Evolutionary conservation across 106 monocot genomes (phyloP).

Genomic region (Dioscorea zingiberensis): DNA sequence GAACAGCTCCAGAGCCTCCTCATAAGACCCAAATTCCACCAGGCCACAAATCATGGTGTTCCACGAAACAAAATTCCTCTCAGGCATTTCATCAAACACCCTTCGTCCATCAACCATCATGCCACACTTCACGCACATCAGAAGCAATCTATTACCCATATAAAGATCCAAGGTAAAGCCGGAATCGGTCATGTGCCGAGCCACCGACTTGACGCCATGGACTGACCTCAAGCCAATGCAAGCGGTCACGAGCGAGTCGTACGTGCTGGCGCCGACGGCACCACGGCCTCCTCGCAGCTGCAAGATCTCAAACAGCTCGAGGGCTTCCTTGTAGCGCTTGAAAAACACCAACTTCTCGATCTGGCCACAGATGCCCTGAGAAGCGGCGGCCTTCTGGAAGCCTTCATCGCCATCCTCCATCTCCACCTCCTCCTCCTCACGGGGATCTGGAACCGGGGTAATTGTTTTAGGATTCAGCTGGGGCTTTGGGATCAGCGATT

Average conservation of each 20-base stretch:
- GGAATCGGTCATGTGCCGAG: conserved; percentile 39
- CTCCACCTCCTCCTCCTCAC: too few species aligned
- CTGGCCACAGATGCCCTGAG: conserved; percentile 24
- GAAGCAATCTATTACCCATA: conserved; percentile 56
- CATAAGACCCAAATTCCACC: conserved; percentile 31
- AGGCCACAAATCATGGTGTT: conserved; percentile 64
- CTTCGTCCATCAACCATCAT: conserved; percentile 48
- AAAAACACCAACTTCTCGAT: conserved; percentile 57
- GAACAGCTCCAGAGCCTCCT: conserved; percentile 58
- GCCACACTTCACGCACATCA: conserved; percentile 68
- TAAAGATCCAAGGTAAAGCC: conserved; percentile 61
- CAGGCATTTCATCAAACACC: conserved; percentile 69
- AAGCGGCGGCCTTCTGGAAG: not conserved
- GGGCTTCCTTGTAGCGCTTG: conserved; percentile 55
- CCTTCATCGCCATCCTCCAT: not conserved
- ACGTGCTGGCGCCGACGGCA: conserved; percentile 26
- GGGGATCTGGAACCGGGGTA: too few species aligned
- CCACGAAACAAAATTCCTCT: conserved; percentile 48
- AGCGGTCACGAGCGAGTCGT: conserved; percentile 58
- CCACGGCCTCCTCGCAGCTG: conserved; percentile 7
- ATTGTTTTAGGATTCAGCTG: conserved; percentile 2
- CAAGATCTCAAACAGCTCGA: conserved; percentile 75
- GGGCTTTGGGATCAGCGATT: conserved; percentile 39
- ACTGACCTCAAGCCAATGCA: conserved; percentile 45
- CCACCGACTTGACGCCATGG: conserved; percentile 34